These are phyloP conservation scores for Pisolithus albus DNA, from an alignment of 768 basidiomycete genomes.

Conservation along the genomic window DNA sequence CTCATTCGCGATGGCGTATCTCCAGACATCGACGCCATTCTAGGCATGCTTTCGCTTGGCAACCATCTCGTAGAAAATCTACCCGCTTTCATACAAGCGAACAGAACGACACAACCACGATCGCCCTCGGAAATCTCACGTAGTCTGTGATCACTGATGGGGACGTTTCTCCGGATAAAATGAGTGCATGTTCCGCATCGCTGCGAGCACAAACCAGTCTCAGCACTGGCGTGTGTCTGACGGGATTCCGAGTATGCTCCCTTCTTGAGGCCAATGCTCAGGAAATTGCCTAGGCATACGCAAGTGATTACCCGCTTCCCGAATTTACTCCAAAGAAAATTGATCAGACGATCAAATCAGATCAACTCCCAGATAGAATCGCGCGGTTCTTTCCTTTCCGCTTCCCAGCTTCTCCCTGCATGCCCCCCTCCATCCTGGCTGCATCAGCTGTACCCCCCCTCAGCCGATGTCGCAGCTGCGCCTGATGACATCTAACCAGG, in stretches of 20 bases:
- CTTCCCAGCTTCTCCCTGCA: slow-evolving; percentile 1
- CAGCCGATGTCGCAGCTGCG: slow-evolving; percentile 4
- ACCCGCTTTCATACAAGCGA: slow-evolving; percentile 19
- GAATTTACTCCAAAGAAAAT: slow-evolving; percentile 65
- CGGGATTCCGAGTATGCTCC: no score
- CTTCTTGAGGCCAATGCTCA: background rate
- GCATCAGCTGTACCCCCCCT: background rate
- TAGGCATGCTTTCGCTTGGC: no score
- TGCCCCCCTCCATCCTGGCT: slow-evolving; percentile 4
- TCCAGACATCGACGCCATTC: slow-evolving; percentile 20
- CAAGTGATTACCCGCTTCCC: slow-evolving; percentile 48
- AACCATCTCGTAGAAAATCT: no score
- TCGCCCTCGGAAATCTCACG: no score
- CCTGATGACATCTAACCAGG: slow-evolving; percentile 28
- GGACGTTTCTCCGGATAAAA: no score
- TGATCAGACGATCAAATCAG: slow-evolving; percentile 64
- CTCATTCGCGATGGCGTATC: slow-evolving; percentile 32
- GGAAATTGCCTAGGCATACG: slow-evolving; percentile 30
- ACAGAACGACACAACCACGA: slow-evolving; percentile 48
- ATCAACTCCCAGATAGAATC: slow-evolving; percentile 69
- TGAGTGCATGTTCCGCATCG: no score
- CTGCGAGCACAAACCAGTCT: no score
- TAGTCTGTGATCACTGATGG: no score
- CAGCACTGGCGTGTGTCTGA: no score
- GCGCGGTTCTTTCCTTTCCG: slow-evolving; percentile 68